A percentile compares a stretch with the other conserved stretches of the same genome.
Conservation (phyloP, 225 moss, liverwort and hornwort species). For the Pleurozium schreberi region DNA sequence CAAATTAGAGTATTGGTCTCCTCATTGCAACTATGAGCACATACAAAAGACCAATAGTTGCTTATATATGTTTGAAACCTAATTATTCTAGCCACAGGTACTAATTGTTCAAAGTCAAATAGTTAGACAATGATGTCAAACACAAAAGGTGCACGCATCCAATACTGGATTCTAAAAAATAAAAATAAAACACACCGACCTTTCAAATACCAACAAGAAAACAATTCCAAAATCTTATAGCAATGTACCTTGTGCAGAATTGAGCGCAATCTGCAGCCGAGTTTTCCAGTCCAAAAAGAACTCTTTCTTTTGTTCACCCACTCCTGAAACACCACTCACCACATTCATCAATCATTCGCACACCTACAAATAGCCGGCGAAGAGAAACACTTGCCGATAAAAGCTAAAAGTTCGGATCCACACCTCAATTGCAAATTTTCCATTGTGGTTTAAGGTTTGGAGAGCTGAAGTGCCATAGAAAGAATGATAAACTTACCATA, state of each 20-base stretch:
- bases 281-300: conserved; percentile 15
- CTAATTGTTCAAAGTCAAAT: neutral
- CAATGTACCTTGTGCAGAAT: conserved; percentile 19
- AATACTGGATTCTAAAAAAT: neutral
- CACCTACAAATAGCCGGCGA: neutral
- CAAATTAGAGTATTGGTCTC: neutral
- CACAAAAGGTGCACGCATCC: neutral
- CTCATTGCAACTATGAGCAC: neutral
- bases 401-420: neutral
- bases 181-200: neutral
- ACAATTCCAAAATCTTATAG: neutral
- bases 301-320: neutral
- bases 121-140: neutral
- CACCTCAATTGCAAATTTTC: neutral
- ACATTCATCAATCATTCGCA: neutral
- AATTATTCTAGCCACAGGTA: neutral
- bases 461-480: neutral
- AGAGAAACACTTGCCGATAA: too few species aligned
- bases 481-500: neutral
- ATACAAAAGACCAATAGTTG: neutral
- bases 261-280: conserved; percentile 15
- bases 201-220: neutral
- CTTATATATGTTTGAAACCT: neutral
- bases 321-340: neutral
- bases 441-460: neutral